phyloP scores from a whole-genome alignment of 2,329 filamentous ascomycete species.

The Verticillium dahliae region DNA sequence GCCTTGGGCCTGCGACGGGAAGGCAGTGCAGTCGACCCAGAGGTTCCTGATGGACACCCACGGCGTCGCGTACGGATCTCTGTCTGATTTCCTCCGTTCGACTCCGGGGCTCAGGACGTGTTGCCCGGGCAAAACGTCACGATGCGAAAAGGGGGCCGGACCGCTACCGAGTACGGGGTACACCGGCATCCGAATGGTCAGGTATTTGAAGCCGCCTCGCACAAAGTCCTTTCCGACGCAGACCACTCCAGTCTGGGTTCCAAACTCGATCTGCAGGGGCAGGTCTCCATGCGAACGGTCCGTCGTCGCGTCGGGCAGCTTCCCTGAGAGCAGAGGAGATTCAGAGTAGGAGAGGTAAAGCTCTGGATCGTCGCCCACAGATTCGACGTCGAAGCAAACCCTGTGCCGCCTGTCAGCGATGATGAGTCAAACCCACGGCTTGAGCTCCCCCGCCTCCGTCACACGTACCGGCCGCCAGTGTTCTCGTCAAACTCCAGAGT shows the following conservation, averaged over 20 bases:
- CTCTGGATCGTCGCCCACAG: conserved; percentile 19
- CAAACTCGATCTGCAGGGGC: conserved; percentile 19
- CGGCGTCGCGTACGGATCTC: conserved; percentile 14
- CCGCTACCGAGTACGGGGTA: conserved; percentile 17
- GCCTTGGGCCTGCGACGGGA: conserved; percentile 37
- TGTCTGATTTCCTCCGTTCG: conserved; percentile 3
- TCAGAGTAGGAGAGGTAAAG: conserved; percentile 16
- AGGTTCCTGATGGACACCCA: conserved; percentile 23
- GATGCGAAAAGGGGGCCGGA: background rate
- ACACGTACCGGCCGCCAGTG: conserved; percentile 28
- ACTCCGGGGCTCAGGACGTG: conserved; percentile 6
- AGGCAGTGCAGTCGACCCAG: conserved; percentile 32
- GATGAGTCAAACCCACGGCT: too few species aligned
- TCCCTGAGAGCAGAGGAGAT: conserved; percentile 13
- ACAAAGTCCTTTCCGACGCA: conserved; percentile 22
- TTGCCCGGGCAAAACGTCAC: conserved; percentile 5
- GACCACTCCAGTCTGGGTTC: conserved; percentile 18
- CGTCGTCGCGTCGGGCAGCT: conserved; percentile 16
- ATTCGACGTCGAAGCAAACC: conserved; percentile 25
- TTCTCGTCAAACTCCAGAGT: conserved; percentile 33
- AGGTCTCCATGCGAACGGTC: conserved; percentile 15
- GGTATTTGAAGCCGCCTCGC: conserved; percentile 37
- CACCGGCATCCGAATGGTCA: conserved; percentile 31
- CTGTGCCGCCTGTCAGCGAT: conserved; percentile 11
- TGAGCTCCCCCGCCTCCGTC: background rate